phyloP scores from a whole-genome alignment of 345 rosid genomes.

The Geranium rotundifolium region DNA sequence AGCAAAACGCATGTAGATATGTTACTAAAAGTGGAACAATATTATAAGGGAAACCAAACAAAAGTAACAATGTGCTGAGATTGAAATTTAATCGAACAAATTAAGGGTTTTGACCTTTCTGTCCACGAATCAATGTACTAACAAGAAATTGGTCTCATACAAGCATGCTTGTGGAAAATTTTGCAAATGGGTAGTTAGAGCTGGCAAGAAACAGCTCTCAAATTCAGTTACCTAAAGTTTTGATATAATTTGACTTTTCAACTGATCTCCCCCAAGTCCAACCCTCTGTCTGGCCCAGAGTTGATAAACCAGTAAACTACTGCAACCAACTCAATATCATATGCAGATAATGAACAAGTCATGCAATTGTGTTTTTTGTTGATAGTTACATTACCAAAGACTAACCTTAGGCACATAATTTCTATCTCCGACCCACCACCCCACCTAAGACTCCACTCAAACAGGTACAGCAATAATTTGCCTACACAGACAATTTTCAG shows the following conservation, averaged over 20 bases:
- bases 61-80: background rate
- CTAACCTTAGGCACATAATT: background rate
- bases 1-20: background rate
- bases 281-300: background rate
- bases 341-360: background rate
- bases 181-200: background rate
- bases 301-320: background rate
- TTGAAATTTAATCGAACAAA: too few species aligned
- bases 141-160: background rate
- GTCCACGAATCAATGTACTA: background rate
- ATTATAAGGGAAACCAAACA: background rate
- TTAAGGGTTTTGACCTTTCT: background rate
- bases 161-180: too few species aligned
- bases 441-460: background rate
- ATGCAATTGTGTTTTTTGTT: background rate
- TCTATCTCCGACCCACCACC: background rate
- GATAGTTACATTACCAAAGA: background rate
- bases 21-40: background rate
- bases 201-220: background rate
- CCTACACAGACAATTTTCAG: background rate
- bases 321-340: background rate
- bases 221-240: background rate
- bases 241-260: background rate
- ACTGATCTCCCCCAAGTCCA: background rate
- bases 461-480: slow-evolving; percentile 9